These are phyloP conservation scores for Spathaspora jeffriesii DNA, from an alignment of 1,139 yeast genomes.

Conservation along the genomic window DNA sequence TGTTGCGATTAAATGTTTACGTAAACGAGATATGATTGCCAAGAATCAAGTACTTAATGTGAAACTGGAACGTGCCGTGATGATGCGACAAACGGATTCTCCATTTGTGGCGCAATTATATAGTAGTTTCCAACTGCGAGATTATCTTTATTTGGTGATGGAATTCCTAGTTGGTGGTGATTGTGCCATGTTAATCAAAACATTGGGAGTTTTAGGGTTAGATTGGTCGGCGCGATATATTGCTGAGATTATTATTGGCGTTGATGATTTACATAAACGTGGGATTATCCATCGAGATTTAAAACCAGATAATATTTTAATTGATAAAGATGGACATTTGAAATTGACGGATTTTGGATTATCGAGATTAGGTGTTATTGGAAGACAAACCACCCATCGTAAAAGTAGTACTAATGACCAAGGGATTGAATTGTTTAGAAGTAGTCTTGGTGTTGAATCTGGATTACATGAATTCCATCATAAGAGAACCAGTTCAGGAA, in stretches of 20 bases:
- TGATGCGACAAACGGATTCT: conserved; percentile 96
- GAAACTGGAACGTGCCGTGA: conserved; percentile 91
- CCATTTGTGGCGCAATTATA: conserved; percentile 92
- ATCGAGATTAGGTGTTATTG: conserved; percentile 84
- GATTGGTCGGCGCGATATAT: conserved; percentile 88
- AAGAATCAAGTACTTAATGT: conserved; percentile 96
- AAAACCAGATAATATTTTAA: conserved; percentile 91
- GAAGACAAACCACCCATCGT: conserved; percentile 64
- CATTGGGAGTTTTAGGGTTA: conserved; percentile 77
- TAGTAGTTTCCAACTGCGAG: conserved; percentile 87
- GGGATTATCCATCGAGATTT: conserved; percentile 95
- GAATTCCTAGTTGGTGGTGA: conserved; percentile 97
- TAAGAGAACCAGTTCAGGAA: conserved; percentile 38
- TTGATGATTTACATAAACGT: conserved; percentile 80
- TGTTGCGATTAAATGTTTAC: conserved; percentile 93
- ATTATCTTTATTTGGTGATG: conserved; percentile 90
- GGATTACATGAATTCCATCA: conserved; percentile 31
- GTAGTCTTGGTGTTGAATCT: conserved; percentile 30
- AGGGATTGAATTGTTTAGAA: conserved; percentile 43
- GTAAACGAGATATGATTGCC: conserved; percentile 94
- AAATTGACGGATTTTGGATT: conserved; percentile 95
- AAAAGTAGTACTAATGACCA: conserved; percentile 48
- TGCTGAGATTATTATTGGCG: conserved; percentile 90
- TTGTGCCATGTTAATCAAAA: conserved; percentile 81
- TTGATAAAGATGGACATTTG: conserved; percentile 84